Base-by-base conservation (phyloP, 306 rosid species). In the Astragalus glycyphyllos region DNA sequence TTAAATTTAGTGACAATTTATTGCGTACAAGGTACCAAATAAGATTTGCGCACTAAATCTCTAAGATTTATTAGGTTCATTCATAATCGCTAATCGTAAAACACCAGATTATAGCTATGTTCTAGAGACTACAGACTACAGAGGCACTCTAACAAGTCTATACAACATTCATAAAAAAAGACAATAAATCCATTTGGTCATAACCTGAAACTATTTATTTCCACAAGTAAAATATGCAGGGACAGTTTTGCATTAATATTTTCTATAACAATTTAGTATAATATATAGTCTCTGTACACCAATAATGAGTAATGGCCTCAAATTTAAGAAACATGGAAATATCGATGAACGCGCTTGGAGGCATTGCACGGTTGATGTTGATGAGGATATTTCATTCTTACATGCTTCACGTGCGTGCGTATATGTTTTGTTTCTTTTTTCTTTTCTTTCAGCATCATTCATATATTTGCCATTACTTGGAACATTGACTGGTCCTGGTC, bases 401-500 rank as follows among this genome's bases (percentile, higher is more conserved):
- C 49, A 40, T 59, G 57, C 34, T 60, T 77, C 70, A 69, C 80
- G 76, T 79, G 83, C 71, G 53, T 20, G 57, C 4, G 31, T 71
- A 6, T 5, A 2, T 13, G 69, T 67, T 61, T 15, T n/a, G 17
- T 49, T 31, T 32, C 12, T 46, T 48, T 48, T 48, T 6, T 15
- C 1, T 6, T 47, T 6, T 48, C 2, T 1, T 13, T 6, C 1
- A n/a, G 46, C 71, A 40, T 64, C 35, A 37, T 48, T n/a, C n/a
- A 15, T 8, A 41, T 11, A 44, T 44, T n/a, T 9, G 23, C 4
- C 50, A 32, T 16, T 57, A 16, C 69, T 58, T 50, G 53, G 65
- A 26, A 53, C 71, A 8, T 72, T 80, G 80, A 80, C 84, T 38
- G 59, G 17, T 20, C 54, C 65, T 63, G 59, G 17, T 20, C 54